Conservation (phyloP, 2,329 filamentous ascomycete species). For the Aspergillus flavus region DNA sequence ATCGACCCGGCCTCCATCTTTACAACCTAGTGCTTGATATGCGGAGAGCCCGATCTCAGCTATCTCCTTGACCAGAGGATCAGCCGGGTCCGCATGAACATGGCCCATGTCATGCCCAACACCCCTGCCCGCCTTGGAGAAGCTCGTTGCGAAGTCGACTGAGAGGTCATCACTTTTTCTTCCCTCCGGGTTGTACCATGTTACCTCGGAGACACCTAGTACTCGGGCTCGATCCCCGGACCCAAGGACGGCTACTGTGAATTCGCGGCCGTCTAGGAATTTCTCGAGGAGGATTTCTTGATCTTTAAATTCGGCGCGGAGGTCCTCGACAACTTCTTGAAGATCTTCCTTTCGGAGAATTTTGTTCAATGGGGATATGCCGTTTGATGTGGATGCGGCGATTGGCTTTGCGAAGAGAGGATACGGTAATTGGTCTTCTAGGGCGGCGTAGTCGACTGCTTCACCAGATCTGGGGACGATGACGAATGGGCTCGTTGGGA, state of each 20-base stretch:
- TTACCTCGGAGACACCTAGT: slow-evolving; percentile 19
- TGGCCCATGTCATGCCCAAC: slow-evolving; percentile 5
- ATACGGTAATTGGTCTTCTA: slow-evolving; percentile 13
- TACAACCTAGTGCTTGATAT: slow-evolving; percentile 16
- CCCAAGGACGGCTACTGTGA: slow-evolving; percentile 27
- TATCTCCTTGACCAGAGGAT: slow-evolving; percentile 13
- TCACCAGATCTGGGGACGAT: slow-evolving; percentile 5
- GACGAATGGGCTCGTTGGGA: slow-evolving; percentile 21
- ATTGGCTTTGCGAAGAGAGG: slow-evolving; percentile 25
- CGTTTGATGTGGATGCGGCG: slow-evolving; percentile 24
- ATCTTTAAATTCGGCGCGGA: slow-evolving; percentile 15
- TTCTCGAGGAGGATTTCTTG: slow-evolving; percentile 24
- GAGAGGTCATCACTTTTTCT: background rate
- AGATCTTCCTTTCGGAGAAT: slow-evolving; percentile 14
- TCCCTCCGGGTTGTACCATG: slow-evolving; percentile 11
- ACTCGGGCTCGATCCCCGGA: slow-evolving; percentile 21
- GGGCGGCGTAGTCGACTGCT: slow-evolving; percentile 1
- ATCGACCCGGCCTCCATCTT: slow-evolving; percentile 21
- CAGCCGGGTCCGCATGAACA: slow-evolving; percentile 6
- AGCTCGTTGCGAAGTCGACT: slow-evolving; percentile 11
- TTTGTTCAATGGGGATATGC: slow-evolving; percentile 18
- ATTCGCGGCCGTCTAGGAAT: slow-evolving; percentile 26
- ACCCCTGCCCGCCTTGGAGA: slow-evolving; percentile 11
- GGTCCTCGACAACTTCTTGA: slow-evolving; percentile 11
- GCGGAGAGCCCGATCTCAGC: slow-evolving; percentile 16